These are phyloP conservation scores for Boletus mariae DNA, from an alignment of 1,284 basidiomycete genomes.

Conservation along the genomic window DNA sequence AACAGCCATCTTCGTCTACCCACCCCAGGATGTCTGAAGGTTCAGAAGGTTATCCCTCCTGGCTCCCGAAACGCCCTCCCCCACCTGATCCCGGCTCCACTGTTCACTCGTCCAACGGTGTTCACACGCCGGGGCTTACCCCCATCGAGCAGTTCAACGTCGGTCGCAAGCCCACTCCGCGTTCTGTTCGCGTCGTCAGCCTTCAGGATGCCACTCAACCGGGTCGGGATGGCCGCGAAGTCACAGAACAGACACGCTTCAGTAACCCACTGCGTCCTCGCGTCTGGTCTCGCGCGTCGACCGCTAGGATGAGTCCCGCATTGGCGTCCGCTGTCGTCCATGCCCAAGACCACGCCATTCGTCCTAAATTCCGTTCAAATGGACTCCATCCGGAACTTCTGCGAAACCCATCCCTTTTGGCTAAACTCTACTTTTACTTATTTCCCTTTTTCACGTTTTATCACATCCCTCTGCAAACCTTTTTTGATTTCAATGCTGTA, in stretches of 20 bases:
- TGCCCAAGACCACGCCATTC: constrained; percentile 37
- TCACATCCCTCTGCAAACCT: constrained; percentile 71
- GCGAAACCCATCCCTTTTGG: constrained; percentile 52
- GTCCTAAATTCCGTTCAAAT: constrained; percentile 61
- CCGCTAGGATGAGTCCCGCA: constrained; percentile 46
- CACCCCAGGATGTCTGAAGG: constrained; percentile 41
- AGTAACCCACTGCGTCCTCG: constrained; percentile 34
- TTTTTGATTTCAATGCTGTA: constrained; percentile 78
- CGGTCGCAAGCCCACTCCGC: constrained; percentile 70
- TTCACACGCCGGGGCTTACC: constrained; percentile 37
- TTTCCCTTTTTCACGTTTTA: constrained; percentile 66
- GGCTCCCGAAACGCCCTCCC: constrained; percentile 75
- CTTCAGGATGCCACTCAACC: constrained; percentile 47
- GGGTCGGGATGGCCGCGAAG: constrained; percentile 40
- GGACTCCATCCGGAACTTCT: constrained; percentile 64
- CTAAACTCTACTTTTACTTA: constrained; percentile 60
- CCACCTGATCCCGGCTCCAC: constrained; percentile 71
- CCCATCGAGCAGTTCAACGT: constrained; percentile 44
- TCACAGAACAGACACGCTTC: constrained; percentile 51
- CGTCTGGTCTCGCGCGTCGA: constrained; percentile 62
- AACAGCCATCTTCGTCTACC: constrained; percentile 36
- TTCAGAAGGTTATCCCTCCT: constrained; percentile 74
- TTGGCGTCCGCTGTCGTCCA: constrained; percentile 39
- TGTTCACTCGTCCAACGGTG: constrained; percentile 53
- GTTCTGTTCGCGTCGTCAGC: constrained; percentile 74